Percentiles rank a stretch among this genome's conserved stretches.
Evolutionary conservation across 1,284 basidiomycete species (phyloP).

Genomic region (Trametes versicolor): DNA sequence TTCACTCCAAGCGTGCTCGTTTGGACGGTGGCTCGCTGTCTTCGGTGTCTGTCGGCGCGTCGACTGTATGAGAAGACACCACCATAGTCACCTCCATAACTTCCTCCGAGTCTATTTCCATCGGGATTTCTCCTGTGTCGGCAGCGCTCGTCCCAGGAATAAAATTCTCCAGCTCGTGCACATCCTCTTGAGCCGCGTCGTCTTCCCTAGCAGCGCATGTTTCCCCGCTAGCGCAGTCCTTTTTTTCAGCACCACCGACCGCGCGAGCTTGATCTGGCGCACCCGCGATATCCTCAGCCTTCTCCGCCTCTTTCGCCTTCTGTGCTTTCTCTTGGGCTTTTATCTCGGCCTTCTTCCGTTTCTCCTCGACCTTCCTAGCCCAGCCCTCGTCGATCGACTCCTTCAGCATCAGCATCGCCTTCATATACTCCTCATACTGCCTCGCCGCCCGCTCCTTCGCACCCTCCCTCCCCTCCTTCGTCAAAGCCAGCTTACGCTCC

Average conservation of each 20-base stretch:
- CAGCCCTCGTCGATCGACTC: background rate
- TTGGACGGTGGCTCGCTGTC: background rate
- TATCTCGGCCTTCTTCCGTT: slow-evolving; percentile 1
- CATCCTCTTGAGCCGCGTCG: background rate
- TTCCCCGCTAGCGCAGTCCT: no score
- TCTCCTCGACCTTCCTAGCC: background rate
- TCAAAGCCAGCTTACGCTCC: slow-evolving; percentile 5
- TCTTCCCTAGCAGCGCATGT: no score
- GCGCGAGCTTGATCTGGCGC: background rate
- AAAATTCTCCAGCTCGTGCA: background rate
- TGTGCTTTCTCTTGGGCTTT: slow-evolving; percentile 1
- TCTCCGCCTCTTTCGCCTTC: background rate
- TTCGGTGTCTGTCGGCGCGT: background rate
- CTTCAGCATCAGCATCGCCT: background rate
- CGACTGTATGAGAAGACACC: background rate
- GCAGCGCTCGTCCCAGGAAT: no score
- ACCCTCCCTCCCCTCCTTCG: background rate
- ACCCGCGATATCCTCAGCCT: background rate
- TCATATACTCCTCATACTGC: slow-evolving; percentile 20
- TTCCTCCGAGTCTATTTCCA: background rate
- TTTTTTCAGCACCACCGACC: background rate
- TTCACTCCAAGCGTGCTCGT: background rate
- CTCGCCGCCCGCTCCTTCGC: slow-evolving; percentile 4
- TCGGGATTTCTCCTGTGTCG: background rate
- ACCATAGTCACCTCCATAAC: no score